Evolutionary conservation across 73 alveolate species (phyloP), one percentile per base, ranked within the genome.

Genomic region (Symbiodinium pilosum): DNA sequence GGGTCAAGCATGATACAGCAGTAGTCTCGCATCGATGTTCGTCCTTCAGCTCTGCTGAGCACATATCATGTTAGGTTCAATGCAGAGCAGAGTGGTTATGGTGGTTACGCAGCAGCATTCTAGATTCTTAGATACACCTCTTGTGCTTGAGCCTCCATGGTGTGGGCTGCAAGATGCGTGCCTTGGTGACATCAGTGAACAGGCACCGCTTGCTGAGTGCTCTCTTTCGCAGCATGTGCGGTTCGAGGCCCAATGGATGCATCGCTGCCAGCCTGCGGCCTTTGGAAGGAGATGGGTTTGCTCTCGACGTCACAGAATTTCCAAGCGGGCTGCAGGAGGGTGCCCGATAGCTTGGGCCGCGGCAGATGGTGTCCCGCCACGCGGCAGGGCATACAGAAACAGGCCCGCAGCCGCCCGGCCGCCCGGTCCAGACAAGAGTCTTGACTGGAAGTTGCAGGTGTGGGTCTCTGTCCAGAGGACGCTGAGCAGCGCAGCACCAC

Each of bases 381-480:
- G 12, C 34, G 24, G 38, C 81, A n/a, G 34, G 30, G 30, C 32
- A 64, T 38, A 26, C 73, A 26, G 32, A 64, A 28, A 64, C 38
- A 64, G 81, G 81, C 81, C 81, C 81, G 34, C 24, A 64, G 81
- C 81, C n/a, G n/a, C n/a, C n/a, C n/a, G n/a, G n/a, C n/a, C n/a
- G n/a, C n/a, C n/a, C n/a, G n/a, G n/a, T n/a, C n/a, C n/a, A n/a
- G n/a, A n/a, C n/a, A n/a, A n/a, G n/a, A n/a, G n/a, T n/a, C n/a
- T n/a, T n/a, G n/a, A n/a, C n/a, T n/a, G n/a, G n/a, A n/a, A n/a
- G n/a, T n/a, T n/a, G n/a, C n/a, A n/a, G n/a, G n/a, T n/a, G n/a
- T n/a, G n/a, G n/a, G n/a, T n/a, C n/a, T 28, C 7, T 32, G 81
- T 24, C 16, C 81, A n/a, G 81, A 64, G 81, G 81, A 38, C 81